phyloP scores from a whole-genome alignment of 495 filamentous ascomycete species.

The Penicillium canescens region DNA sequence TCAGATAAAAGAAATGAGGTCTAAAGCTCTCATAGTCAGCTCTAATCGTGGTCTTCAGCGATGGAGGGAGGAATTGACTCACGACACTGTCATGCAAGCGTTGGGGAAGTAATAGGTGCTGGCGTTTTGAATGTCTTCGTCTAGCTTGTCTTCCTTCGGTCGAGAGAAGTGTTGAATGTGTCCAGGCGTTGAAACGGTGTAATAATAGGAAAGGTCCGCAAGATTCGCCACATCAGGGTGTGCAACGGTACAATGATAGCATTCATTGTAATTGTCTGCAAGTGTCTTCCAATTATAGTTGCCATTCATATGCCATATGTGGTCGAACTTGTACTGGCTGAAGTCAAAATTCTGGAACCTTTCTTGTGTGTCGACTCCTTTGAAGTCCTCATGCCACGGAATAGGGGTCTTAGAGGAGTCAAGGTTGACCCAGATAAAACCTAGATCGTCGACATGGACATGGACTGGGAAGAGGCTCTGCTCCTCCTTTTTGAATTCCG shows the following conservation, averaged over 20 bases:
- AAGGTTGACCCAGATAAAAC: conserved; percentile 55
- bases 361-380: conserved; percentile 41
- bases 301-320: conserved; percentile 51
- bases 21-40: conserved; percentile 10
- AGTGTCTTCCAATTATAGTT: conserved; percentile 56
- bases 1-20: conserved; percentile 48
- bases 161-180: conserved; percentile 45
- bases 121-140: conserved; percentile 36
- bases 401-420: conserved; percentile 41
- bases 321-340: conserved; percentile 49
- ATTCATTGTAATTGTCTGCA: conserved; percentile 57
- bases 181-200: conserved; percentile 37
- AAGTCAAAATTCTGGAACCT: conserved; percentile 45
- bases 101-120: conserved; percentile 52
- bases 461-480: conserved; percentile 48
- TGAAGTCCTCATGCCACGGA: conserved; percentile 49
- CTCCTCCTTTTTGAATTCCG: conserved; percentile 53
- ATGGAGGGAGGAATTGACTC: conserved; percentile 20
- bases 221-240: conserved; percentile 47
- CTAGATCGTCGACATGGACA: conserved; percentile 45
- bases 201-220: conserved; percentile 43
- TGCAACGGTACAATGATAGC: conserved; percentile 52
- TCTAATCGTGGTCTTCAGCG: neutral
- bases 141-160: conserved; percentile 37
- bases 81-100: conserved; percentile 50